phyloP scores from a whole-genome alignment of 371 early-diverging fungal species.

The Parasitella parasitica region DNA sequence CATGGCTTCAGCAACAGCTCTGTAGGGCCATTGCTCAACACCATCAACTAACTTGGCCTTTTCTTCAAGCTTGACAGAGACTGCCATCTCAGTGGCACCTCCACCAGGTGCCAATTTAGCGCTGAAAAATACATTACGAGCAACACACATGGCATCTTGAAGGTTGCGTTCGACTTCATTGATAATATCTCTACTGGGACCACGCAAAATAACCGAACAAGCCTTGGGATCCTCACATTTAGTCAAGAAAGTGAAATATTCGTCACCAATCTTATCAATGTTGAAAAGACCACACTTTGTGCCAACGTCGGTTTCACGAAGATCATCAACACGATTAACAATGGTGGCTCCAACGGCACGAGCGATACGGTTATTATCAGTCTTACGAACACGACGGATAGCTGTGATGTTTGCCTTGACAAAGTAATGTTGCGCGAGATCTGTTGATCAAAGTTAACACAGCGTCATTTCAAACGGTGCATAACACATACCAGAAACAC shows the following conservation, averaged over 20 bases:
- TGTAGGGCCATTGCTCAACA: slow-evolving; percentile 96
- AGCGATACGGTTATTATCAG: slow-evolving; percentile 98
- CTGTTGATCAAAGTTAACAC: slow-evolving; percentile 31
- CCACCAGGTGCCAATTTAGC: slow-evolving; percentile 97
- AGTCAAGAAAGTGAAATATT: slow-evolving; percentile 96
- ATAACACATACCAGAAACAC: slow-evolving; percentile 78
- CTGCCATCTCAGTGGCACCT: slow-evolving; percentile 99
- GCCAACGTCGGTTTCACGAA: slow-evolving; percentile 96
- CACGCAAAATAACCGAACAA: slow-evolving; percentile 97
- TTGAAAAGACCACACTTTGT: slow-evolving; percentile 95
- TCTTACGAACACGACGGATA: slow-evolving; percentile 98
- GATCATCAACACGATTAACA: slow-evolving; percentile 96
- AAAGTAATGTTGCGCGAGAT: slow-evolving; percentile 97
- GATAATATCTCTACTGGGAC: slow-evolving; percentile 98
- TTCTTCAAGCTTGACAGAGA: slow-evolving; percentile 85
- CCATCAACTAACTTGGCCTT: slow-evolving; percentile 91
- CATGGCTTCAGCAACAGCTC: slow-evolving; percentile 93
- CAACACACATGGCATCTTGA: slow-evolving; percentile 99
- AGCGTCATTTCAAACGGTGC: not conserved
- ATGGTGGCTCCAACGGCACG: slow-evolving; percentile 98
- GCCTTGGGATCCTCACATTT: slow-evolving; percentile 98
- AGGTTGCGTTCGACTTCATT: slow-evolving; percentile 99
- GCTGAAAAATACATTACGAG: slow-evolving; percentile 97
- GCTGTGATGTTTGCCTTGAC: slow-evolving; percentile 98
- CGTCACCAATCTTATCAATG: slow-evolving; percentile 98